Evolutionary conservation across 73 alveolate species (phyloP).

Genomic region (Durusdinium trenchii): DNA sequence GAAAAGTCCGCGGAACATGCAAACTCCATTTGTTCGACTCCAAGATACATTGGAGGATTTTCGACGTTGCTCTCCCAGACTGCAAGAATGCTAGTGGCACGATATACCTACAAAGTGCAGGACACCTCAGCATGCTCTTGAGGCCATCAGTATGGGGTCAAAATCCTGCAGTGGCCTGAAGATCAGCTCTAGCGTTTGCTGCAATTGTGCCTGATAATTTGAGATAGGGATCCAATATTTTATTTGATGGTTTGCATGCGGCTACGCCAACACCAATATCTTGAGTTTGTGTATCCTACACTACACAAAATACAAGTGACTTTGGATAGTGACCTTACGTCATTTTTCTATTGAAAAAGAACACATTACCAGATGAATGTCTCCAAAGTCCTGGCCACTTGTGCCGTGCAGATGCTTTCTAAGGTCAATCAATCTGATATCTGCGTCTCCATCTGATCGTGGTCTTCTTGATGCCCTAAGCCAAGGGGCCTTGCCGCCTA

Average conservation of each 20-base stretch:
- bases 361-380: too few relatives aligned
- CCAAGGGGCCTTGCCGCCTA: constrained; percentile 47
- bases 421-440: constrained; percentile 81
- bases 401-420: too few relatives aligned
- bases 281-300: too few relatives aligned
- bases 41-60: neutral
- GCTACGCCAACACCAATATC: too few relatives aligned
- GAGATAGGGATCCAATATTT: too few relatives aligned
- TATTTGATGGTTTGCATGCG: too few relatives aligned
- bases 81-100: neutral
- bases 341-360: too few relatives aligned
- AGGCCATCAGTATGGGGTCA: constrained; percentile 81
- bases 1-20: constrained; percentile 84
- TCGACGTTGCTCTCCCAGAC: neutral
- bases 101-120: neutral
- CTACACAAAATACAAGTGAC: too few relatives aligned
- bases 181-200: neutral
- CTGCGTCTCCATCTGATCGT: constrained; percentile 82
- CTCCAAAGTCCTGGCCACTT: too few relatives aligned
- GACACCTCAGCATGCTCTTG: neutral
- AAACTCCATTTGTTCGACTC: constrained; percentile 10
- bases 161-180: constrained; percentile 48
- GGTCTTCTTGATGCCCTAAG: constrained; percentile 92
- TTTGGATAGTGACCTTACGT: too few relatives aligned
- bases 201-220: neutral